These are phyloP conservation scores for Auricularia sp. DNA, from an alignment of 768 basidiomycete genomes.

Conservation along the genomic window DNA sequence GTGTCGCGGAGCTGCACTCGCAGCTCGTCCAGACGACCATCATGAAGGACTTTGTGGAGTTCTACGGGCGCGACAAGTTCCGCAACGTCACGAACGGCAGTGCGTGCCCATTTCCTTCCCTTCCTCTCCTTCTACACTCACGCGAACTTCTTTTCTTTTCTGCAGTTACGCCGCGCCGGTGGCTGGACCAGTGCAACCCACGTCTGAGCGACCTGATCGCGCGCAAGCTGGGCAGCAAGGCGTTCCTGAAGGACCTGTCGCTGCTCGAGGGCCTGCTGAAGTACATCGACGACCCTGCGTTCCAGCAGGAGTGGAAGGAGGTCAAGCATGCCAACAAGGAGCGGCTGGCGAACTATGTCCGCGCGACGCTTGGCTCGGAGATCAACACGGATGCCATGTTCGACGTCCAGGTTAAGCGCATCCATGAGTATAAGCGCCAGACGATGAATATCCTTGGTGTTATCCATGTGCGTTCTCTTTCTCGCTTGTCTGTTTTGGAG, in stretches of 20 bases:
- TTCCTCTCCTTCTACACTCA: neutral
- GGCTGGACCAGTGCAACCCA: slow-evolving; percentile 90
- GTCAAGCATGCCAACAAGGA: slow-evolving; percentile 90
- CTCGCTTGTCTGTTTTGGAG: too few species aligned
- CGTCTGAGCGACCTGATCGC: slow-evolving; percentile 77
- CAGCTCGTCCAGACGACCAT: slow-evolving; percentile 79
- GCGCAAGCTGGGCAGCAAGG: slow-evolving; percentile 53
- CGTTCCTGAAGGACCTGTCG: slow-evolving; percentile 78
- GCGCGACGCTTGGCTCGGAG: slow-evolving; percentile 56
- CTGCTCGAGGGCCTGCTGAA: slow-evolving; percentile 71
- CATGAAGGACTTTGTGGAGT: slow-evolving; percentile 87
- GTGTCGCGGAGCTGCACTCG: slow-evolving; percentile 93
- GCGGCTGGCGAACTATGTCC: slow-evolving; percentile 67
- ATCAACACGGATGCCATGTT: slow-evolving; percentile 74
- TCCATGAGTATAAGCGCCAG: slow-evolving; percentile 96
- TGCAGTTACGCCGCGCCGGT: slow-evolving; percentile 77
- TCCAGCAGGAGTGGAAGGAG: slow-evolving; percentile 71
- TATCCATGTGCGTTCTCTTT: slow-evolving; percentile 49
- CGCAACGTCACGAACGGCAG: slow-evolving; percentile 22
- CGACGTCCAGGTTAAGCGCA: slow-evolving; percentile 83
- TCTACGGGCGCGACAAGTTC: slow-evolving; percentile 66
- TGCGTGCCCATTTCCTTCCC: slow-evolving; percentile 9
- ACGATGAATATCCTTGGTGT: slow-evolving; percentile 88
- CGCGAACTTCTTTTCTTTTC: neutral
- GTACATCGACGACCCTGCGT: slow-evolving; percentile 57